phyloP scores from a whole-genome alignment of 495 filamentous ascomycete genomes.

The Penicilliopsis zonata region DNA sequence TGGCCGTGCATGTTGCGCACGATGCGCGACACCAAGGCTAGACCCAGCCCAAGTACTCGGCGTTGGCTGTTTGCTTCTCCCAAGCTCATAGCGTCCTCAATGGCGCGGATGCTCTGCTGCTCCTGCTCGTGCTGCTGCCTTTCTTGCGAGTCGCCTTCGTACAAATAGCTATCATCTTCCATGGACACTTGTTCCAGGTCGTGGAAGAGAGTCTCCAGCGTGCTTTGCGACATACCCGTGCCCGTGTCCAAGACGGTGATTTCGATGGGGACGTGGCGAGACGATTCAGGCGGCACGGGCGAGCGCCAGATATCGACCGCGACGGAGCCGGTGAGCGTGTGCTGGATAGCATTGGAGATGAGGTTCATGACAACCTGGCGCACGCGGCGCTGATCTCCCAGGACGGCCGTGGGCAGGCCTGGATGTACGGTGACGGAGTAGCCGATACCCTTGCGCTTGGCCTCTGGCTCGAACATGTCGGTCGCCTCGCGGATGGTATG shows the following conservation, averaged over 20 bases:
- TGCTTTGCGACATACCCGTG: constrained; percentile 59
- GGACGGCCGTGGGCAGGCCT: constrained; percentile 64
- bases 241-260: constrained; percentile 71
- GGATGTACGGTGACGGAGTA: constrained; percentile 57
- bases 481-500: constrained; percentile 62
- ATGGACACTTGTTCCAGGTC: constrained; percentile 78
- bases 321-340: constrained; percentile 60
- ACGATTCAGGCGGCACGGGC: constrained; percentile 17
- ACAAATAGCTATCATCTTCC: too few species aligned
- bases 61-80: too few species aligned
- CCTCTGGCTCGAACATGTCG: constrained; percentile 60
- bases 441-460: constrained; percentile 58
- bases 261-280: constrained; percentile 51
- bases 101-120: constrained; percentile 15
- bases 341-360: constrained; percentile 77
- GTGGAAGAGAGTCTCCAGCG: constrained; percentile 66
- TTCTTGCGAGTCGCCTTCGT: too few species aligned
- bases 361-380: constrained; percentile 74
- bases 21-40: constrained; percentile 76
- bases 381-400: constrained; percentile 69
- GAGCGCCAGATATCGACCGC: constrained; percentile 53
- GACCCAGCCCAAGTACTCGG: constrained; percentile 70
- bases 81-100: constrained; percentile 16
- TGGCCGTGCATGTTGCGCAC: constrained; percentile 88
- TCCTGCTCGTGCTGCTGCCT: constrained; percentile 34